A percentile compares a stretch with the other conserved stretches of the same genome.
Conservation (phyloP, 495 filamentous ascomycete genomes). For the Neohortaea acidophila region DNA sequence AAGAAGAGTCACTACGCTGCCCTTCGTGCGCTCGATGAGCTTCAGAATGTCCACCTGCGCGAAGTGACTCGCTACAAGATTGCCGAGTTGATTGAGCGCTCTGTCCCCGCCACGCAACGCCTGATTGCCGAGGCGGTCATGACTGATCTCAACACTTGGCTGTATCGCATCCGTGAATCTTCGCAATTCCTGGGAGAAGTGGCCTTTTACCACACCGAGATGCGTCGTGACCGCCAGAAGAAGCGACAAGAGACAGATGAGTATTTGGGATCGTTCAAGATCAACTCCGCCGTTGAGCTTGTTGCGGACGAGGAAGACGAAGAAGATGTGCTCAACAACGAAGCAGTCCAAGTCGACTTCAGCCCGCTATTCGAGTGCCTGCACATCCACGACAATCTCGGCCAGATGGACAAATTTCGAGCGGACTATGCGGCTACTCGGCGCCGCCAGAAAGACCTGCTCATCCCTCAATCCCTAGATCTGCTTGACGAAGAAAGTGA, state of each 20-base stretch:
- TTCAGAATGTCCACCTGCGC: slow-evolving; percentile 90
- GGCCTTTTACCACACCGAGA: slow-evolving; percentile 88
- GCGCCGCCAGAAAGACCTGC: slow-evolving; percentile 76
- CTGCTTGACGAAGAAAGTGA: slow-evolving; percentile 56
- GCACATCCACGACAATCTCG: slow-evolving; percentile 91
- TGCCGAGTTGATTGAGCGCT: slow-evolving; percentile 87
- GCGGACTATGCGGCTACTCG: slow-evolving; percentile 81
- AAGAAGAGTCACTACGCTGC: slow-evolving; percentile 94
- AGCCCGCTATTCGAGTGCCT: slow-evolving; percentile 87
- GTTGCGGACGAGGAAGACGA: slow-evolving; percentile 92
- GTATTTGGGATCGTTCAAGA: slow-evolving; percentile 63
- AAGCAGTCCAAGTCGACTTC: slow-evolving; percentile 86
- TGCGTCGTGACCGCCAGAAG: slow-evolving; percentile 71
- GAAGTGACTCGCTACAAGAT: slow-evolving; percentile 89
- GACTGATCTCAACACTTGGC: slow-evolving; percentile 92
- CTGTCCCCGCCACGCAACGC: slow-evolving; percentile 80
- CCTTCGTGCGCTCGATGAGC: slow-evolving; percentile 80
- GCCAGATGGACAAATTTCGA: slow-evolving; percentile 79
- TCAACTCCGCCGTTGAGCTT: slow-evolving; percentile 91
- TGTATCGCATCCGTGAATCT: slow-evolving; percentile 90
- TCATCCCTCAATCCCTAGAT: slow-evolving; percentile 58
- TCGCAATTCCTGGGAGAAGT: slow-evolving; percentile 91
- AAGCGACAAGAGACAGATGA: slow-evolving; percentile 56
- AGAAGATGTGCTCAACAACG: slow-evolving; percentile 85
- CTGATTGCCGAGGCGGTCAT: slow-evolving; percentile 92